Percentiles rank a stretch among this genome's conserved stretches.
Conservation (phyloP, 805 yeast species). For the Candida ponderosae region DNA sequence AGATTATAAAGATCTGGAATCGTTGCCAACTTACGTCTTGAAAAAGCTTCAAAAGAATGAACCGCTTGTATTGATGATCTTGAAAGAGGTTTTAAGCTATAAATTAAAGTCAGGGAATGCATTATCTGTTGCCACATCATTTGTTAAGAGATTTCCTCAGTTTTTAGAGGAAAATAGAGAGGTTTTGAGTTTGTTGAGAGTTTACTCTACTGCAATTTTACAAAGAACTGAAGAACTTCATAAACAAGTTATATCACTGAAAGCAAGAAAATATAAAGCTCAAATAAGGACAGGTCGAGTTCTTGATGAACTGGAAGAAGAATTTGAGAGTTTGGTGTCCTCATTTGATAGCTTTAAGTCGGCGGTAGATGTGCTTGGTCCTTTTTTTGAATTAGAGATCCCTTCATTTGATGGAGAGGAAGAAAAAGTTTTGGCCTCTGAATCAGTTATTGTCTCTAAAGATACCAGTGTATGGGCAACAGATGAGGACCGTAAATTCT, state of each 20-base stretch:
- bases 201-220: slow-evolving; percentile 36
- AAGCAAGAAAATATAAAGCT: slow-evolving; percentile 38
- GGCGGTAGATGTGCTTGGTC: slow-evolving; percentile 36
- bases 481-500: slow-evolving; percentile 57
- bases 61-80: slow-evolving; percentile 32
- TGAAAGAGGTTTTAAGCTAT: slow-evolving; percentile 37
- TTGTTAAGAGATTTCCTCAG: slow-evolving; percentile 38
- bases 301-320: slow-evolving; percentile 28
- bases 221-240: slow-evolving; percentile 27
- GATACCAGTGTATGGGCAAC: slow-evolving; percentile 49
- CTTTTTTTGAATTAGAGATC: slow-evolving; percentile 27
- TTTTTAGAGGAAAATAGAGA: slow-evolving; percentile 23
- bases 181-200: slow-evolving; percentile 24
- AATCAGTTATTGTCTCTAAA: slow-evolving; percentile 20
- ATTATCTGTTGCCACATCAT: slow-evolving; percentile 34
- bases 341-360: slow-evolving; percentile 36
- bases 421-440: slow-evolving; percentile 16
- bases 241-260: slow-evolving; percentile 25
- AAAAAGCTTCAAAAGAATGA: slow-evolving; percentile 26
- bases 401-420: slow-evolving; percentile 27
- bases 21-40: slow-evolving; percentile 36
- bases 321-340: slow-evolving; percentile 24
- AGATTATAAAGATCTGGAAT: slow-evolving; percentile 32
- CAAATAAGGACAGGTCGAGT: slow-evolving; percentile 63
- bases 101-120: slow-evolving; percentile 28